phyloP scores from a whole-genome alignment of 768 basidiomycete species.

The Tulasnella sp. region DNA sequence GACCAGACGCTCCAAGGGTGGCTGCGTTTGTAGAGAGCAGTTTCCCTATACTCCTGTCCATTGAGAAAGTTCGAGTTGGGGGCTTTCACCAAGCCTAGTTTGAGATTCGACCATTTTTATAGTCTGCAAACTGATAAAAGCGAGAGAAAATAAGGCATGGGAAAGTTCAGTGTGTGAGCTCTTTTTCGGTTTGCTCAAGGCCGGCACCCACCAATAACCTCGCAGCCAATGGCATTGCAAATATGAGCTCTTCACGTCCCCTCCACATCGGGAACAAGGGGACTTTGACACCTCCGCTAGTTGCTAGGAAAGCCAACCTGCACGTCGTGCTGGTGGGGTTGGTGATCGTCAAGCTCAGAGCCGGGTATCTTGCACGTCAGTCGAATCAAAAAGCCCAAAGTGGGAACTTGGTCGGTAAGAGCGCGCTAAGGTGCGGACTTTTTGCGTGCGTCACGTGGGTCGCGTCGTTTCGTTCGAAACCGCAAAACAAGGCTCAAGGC shows the following conservation, averaged over 20 bases:
- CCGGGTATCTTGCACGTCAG: too few relatives aligned
- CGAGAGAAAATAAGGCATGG: neutral
- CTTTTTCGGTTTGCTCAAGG: neutral
- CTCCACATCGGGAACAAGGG: too few relatives aligned
- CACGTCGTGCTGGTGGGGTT: too few relatives aligned
- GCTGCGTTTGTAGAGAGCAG: neutral
- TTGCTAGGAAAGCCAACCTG: too few relatives aligned
- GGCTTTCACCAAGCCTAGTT: neutral
- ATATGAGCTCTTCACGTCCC: neutral
- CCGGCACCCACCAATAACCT: neutral
- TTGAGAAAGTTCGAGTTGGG: neutral
- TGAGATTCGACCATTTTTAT: neutral
- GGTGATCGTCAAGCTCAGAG: too few relatives aligned
- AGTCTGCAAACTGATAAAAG: neutral
- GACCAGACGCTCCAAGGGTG: neutral
- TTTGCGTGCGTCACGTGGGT: neutral
- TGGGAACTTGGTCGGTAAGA: neutral
- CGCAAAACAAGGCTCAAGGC: neutral
- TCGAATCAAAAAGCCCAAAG: too few relatives aligned
- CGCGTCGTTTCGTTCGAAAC: neutral
- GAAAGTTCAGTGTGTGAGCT: neutral
- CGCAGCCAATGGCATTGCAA: neutral
- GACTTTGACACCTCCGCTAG: too few relatives aligned
- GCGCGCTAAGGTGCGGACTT: neutral
- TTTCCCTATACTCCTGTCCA: neutral